Conservation (phyloP, 352 stramenopile genomes). For the Elongisporangium prolatum region DNA sequence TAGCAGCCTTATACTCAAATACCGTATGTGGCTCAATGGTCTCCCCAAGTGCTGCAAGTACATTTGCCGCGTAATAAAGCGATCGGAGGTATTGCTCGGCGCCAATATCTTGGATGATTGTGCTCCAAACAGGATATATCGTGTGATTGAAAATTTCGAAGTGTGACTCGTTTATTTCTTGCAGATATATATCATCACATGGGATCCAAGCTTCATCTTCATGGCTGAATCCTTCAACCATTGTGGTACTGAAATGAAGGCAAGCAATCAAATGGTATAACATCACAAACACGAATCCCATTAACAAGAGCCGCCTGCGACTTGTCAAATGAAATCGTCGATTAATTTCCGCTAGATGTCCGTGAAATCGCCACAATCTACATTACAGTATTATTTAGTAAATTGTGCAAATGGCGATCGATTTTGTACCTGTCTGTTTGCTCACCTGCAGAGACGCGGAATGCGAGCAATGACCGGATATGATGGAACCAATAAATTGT, state of each 20-base stretch:
- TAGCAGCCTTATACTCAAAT: constrained; percentile 21
- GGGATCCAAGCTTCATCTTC: constrained; percentile 21
- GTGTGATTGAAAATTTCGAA: constrained; percentile 2
- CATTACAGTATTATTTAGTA: not conserved
- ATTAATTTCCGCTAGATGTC: constrained; percentile 26
- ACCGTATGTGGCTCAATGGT: constrained; percentile 32
- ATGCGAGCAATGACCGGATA: not conserved
- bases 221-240: constrained; percentile 18
- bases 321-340: constrained; percentile 11
- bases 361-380: constrained; percentile 24
- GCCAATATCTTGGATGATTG: not conserved
- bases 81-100: constrained; percentile 34
- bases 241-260: constrained; percentile 27
- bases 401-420: no score
- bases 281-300: constrained; percentile 16
- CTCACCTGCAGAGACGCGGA: not conserved
- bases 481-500: constrained; percentile 15
- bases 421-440: no score
- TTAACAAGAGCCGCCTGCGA: constrained; percentile 13
- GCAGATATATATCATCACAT: constrained; percentile 20
- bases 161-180: constrained; percentile 12
- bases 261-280: constrained; percentile 28
- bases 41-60: constrained; percentile 30
- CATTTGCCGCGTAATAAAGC: constrained; percentile 32
- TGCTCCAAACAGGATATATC: not conserved